Evolutionary conservation across 768 basidiomycete species (phyloP).

Genomic region (Boletus edulis): DNA sequence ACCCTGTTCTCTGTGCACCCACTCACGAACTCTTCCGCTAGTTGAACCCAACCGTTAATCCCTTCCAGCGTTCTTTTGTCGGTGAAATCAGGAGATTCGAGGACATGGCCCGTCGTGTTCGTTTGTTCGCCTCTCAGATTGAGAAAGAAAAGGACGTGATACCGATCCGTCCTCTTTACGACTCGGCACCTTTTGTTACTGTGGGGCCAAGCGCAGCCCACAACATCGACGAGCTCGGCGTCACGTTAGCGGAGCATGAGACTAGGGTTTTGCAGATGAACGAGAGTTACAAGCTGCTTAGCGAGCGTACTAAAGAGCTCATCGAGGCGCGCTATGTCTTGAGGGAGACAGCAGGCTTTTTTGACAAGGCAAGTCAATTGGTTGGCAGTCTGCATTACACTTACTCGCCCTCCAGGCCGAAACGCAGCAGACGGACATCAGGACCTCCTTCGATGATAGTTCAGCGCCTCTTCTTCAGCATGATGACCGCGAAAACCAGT

Average conservation of each 20-base stretch:
- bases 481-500: conserved; percentile 78
- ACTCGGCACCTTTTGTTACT: conserved; percentile 83
- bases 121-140: conserved; percentile 86
- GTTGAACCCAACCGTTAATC: conserved; percentile 93
- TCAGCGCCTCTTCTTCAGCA: conserved; percentile 88
- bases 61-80: conserved; percentile 98
- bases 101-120: conserved; percentile 92
- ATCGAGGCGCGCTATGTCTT: conserved; percentile 94
- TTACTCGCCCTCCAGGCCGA: conserved; percentile 56
- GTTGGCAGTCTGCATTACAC: neutral
- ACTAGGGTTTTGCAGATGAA: conserved; percentile 86
- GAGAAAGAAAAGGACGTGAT: conserved; percentile 81
- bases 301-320: conserved; percentile 81
- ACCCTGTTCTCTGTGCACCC: neutral
- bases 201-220: conserved; percentile 92
- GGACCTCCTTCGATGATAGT: conserved; percentile 89
- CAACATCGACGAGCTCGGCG: conserved; percentile 90
- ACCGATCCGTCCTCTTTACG: conserved; percentile 80
- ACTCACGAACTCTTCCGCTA: conserved; percentile 32
- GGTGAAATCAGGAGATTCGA: conserved; percentile 93
- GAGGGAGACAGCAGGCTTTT: conserved; percentile 94
- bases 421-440: conserved; percentile 72
- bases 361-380: conserved; percentile 63
- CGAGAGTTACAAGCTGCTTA: conserved; percentile 83
- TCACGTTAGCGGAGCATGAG: conserved; percentile 85